These are phyloP conservation scores for Leishmania tarentolae DNA, from an alignment of 208 protist species.

Conservation along the genomic window DNA sequence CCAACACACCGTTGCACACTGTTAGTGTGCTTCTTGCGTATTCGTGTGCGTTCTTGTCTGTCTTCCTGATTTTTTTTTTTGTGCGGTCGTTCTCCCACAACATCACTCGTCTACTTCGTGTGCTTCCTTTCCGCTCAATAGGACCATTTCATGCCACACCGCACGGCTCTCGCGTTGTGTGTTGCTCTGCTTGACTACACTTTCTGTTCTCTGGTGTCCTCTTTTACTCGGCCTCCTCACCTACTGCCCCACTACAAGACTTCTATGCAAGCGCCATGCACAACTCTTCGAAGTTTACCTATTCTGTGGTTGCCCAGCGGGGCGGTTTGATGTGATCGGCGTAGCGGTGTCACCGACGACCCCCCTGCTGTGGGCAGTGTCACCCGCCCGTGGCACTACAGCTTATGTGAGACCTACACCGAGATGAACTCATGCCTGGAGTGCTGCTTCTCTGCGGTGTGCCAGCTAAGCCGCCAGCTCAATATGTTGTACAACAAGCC, in stretches of 20 bases:
- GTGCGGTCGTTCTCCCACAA: not conserved
- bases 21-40: not conserved
- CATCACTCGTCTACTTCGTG: not conserved
- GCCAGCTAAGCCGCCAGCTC: slow-evolving; percentile 44
- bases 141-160: not conserved
- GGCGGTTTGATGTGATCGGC: not conserved
- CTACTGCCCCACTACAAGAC: not conserved
- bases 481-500: slow-evolving; percentile 41
- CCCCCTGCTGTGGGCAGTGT: not conserved
- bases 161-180: not conserved
- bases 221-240: not conserved
- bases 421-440: slow-evolving; percentile 43
- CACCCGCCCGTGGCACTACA: slow-evolving; percentile 43
- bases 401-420: slow-evolving; percentile 26
- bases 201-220: not conserved
- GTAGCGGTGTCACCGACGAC: not conserved
- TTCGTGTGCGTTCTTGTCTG: not conserved
- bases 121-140: not conserved
- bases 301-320: slow-evolving; percentile 7
- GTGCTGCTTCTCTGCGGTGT: slow-evolving; percentile 29
- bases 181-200: not conserved
- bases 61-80: not conserved
- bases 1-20: not conserved
- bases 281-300: not conserved
- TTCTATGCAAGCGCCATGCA: not conserved